Base-by-base conservation (phyloP, 2,329 filamentous ascomycete species). In the Penicillium janthinellum region DNA sequence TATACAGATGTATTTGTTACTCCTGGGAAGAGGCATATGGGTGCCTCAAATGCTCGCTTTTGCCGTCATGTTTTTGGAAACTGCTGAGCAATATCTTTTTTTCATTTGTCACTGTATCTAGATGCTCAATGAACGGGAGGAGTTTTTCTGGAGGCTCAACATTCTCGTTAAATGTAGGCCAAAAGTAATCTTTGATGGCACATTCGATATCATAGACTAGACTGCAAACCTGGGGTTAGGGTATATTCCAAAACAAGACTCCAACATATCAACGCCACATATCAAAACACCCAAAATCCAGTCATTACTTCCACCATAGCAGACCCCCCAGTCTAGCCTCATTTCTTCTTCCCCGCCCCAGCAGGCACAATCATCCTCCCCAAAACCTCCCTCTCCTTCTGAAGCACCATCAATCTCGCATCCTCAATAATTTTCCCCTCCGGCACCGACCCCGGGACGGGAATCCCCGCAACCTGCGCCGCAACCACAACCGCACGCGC, bases 341-440 rank as follows among this genome's bases (percentile, higher is more conserved):
- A 75, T 57, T 67, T 73, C 64, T 70, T 75, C 55, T 66, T 68
- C 57, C 57, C 54, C 15, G 64, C 65, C 54, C 64, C 70, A 49
- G 67, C 65, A 54, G 71, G 64, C 44, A 74, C 72, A 62, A 92
- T 88, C 78, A 92, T 80, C 71, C 84, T 86, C 65, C 82, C 81
- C 67, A 91, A 70, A 11, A 88, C 83, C 63, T 90, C 87, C 59
- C 90, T 86, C 73, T 92, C 88, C 66, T 86, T 86, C 39, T 85
- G 79, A 69, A 91, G 80, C 48, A 83, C 84, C 68, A 86, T 83
- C 69, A 90, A 82, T 70, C 87, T 85, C 62, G 88, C 76, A 45
- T 88, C 86, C 57, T 85, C 80, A 28, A 88, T 81, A n/a, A 84
- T 83, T 53, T 86, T 85, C 48, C 75, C 82, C 70, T 91, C 88